Base-by-base conservation (phyloP, 2,329 filamentous ascomycete species). In the Dothistroma pini region DNA sequence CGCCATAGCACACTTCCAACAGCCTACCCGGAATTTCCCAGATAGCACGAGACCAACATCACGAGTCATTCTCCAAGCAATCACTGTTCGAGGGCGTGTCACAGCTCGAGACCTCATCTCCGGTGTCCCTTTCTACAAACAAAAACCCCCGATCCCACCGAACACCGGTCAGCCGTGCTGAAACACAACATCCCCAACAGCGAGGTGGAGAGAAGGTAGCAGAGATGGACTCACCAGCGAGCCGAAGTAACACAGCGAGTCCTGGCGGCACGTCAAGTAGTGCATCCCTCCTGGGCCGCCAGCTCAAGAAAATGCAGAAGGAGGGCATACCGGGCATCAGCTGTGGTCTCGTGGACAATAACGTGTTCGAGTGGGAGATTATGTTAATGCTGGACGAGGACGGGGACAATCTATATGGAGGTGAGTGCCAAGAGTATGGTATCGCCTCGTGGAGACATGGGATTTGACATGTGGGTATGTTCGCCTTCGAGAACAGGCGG, bases 331-430 rank as follows among this genome's bases (percentile, higher is more conserved):
- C 91, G 0, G 95, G 93, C 57, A 96, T 97, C 72, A 97, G 92
- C 64, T 96, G 91, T 71, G 95, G 95, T 0, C 81, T 99, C 49
- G 87, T 93, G 56, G 87, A 88, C 71, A 90, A 89, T 75, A 89
- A 96, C 74, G 87, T 97, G 10, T 97, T 97, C 68, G 90, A 96
- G 80, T 99, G 95, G 95, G 93, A 97, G 77, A 92, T 97, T 21
- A 96, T 97, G 90, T 86, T 99, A 63, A 97, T 99, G 93, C 93
- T 97, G 67, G 91, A 86, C 64, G 92, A 96, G 73, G 93, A 90
- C 78, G 71, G 73, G 61, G 72, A 72, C 53, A 93, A 93, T 78
- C 90, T 90, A 76, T 97, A 97, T 71, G 93, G 93, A 71, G 93
- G 93, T 93, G 78, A 61, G 85, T 78, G 47, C 52, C 35, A 10